These are phyloP conservation scores for Ophidiomyces ophidiicola DNA, from an alignment of 2,329 filamentous ascomycete genomes.

Conservation along the genomic window DNA sequence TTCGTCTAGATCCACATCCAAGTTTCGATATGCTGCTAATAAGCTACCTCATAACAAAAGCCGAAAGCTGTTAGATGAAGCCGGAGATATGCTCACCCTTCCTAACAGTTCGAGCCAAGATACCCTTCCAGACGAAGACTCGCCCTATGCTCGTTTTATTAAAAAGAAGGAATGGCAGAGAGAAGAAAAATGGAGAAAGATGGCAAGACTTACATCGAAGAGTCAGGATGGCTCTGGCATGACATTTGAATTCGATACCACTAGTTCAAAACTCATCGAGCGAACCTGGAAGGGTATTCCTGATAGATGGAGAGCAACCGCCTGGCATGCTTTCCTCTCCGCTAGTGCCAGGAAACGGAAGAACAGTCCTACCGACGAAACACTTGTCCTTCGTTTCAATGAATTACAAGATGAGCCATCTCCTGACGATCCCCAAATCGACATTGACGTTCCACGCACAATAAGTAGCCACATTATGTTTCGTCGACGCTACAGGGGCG, in stretches of 20 bases:
- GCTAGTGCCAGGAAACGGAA: conserved; percentile 57
- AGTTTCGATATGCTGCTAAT: conserved; percentile 43
- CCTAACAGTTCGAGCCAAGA: conserved; percentile 41
- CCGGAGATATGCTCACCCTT: conserved; percentile 52
- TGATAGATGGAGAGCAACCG: conserved; percentile 82
- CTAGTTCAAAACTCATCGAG: conserved; percentile 72
- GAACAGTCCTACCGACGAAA: conserved; percentile 53
- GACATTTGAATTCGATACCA: conserved; percentile 67
- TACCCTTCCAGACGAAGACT: conserved; percentile 37
- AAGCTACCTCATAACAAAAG: conserved; percentile 42
- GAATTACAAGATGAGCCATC: conserved; percentile 61
- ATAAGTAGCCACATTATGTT: conserved; percentile 98
- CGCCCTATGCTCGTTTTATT: conserved; percentile 36
- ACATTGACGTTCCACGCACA: conserved; percentile 88
- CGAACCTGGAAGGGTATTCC: conserved; percentile 97
- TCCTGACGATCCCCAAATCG: conserved; percentile 90
- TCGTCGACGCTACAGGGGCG: conserved; percentile 75
- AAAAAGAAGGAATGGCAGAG: conserved; percentile 49
- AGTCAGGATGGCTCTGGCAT: conserved; percentile 46
- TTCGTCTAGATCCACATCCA: conserved; percentile 30
- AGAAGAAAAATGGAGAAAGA: conserved; percentile 56
- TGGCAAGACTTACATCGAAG: conserved; percentile 43
- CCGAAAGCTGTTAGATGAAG: conserved; percentile 35
- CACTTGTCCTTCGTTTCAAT: conserved; percentile 60
- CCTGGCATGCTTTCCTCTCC: conserved; percentile 87